Evolutionary conservation across 441 rosid species (phyloP).

Genomic region (Euphorbia schlechtendalii): DNA sequence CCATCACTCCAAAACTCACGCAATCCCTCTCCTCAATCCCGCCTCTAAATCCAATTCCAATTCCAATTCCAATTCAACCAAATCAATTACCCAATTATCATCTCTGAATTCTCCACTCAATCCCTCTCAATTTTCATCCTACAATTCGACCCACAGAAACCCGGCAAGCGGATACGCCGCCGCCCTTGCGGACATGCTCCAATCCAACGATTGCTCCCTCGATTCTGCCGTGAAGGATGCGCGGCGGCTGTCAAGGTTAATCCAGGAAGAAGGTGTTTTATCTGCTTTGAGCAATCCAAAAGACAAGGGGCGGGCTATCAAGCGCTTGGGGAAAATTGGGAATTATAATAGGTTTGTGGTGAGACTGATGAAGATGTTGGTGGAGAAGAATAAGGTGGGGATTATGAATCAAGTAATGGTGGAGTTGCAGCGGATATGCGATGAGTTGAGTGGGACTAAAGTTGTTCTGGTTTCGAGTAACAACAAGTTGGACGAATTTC

Average conservation of each 20-base stretch:
- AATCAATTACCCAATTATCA: neutral
- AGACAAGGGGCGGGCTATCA: slow-evolving; percentile 31
- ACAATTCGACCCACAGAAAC: slow-evolving; percentile 28
- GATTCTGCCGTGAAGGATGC: slow-evolving; percentile 38
- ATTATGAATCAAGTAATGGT: no score
- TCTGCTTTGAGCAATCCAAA: slow-evolving; percentile 22
- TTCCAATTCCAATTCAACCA: slow-evolving; percentile 28
- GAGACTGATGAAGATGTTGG: slow-evolving; percentile 46
- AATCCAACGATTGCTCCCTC: slow-evolving; percentile 32
- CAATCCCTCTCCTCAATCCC: slow-evolving; percentile 16
- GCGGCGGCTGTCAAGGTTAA: slow-evolving; percentile 29
- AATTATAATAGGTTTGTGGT: slow-evolving; percentile 34
- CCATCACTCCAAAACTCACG: slow-evolving; percentile 24
- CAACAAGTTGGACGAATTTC: slow-evolving; percentile 24
- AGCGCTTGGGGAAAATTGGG: slow-evolving; percentile 34
- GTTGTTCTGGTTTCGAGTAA: slow-evolving; percentile 33
- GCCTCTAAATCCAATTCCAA: slow-evolving; percentile 25
- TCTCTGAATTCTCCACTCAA: no score
- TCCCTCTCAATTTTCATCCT: slow-evolving; percentile 12
- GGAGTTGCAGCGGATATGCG: slow-evolving; percentile 55
- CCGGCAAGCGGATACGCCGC: slow-evolving; percentile 62
- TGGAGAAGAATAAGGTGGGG: no score
- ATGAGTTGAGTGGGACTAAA: slow-evolving; percentile 33
- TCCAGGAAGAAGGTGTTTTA: slow-evolving; percentile 20
- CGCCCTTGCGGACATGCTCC: slow-evolving; percentile 52